These are phyloP conservation scores for Lignosus rhinocerotis DNA, from an alignment of 1,284 basidiomycete species.

Conservation along the genomic window DNA sequence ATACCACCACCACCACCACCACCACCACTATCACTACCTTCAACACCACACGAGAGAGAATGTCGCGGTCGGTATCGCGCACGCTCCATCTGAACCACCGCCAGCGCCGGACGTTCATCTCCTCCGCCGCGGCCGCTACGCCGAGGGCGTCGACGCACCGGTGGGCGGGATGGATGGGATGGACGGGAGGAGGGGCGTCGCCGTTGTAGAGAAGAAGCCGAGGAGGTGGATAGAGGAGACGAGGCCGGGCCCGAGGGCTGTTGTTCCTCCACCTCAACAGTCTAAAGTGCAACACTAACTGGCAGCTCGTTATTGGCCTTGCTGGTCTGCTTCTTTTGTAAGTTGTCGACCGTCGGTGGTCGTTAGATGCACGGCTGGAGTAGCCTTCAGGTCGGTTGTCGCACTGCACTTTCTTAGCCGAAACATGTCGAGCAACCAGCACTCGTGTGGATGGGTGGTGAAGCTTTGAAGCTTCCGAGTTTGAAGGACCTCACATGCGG, in stretches of 20 bases:
- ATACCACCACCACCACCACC: too few relatives aligned
- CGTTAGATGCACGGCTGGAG: neutral
- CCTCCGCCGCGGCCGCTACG: constrained; percentile 58
- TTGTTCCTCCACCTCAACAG: neutral
- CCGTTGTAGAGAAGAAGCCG: constrained; percentile 62
- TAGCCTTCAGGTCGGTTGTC: neutral
- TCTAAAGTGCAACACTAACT: constrained; percentile 62
- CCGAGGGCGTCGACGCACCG: constrained; percentile 45
- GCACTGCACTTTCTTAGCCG: too few relatives aligned
- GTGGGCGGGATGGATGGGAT: too few relatives aligned
- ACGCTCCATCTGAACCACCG: constrained; percentile 57
- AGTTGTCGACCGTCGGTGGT: neutral
- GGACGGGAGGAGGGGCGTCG: constrained; percentile 31
- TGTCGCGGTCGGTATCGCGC: constrained; percentile 45
- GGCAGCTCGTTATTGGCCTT: neutral
- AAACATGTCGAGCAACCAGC: too few relatives aligned
- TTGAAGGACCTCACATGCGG: too few relatives aligned
- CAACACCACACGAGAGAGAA: neutral
- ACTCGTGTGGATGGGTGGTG: too few relatives aligned
- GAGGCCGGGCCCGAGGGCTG: constrained; percentile 34
- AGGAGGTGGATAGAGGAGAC: constrained; percentile 82
- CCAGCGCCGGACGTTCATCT: constrained; percentile 71
- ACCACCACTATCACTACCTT: too few relatives aligned
- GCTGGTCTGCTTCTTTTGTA: neutral
- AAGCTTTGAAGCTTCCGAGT: too few relatives aligned